Base-by-base conservation (phyloP, 139 green algal genomes). In the Chlorella vulgaris region DNA sequence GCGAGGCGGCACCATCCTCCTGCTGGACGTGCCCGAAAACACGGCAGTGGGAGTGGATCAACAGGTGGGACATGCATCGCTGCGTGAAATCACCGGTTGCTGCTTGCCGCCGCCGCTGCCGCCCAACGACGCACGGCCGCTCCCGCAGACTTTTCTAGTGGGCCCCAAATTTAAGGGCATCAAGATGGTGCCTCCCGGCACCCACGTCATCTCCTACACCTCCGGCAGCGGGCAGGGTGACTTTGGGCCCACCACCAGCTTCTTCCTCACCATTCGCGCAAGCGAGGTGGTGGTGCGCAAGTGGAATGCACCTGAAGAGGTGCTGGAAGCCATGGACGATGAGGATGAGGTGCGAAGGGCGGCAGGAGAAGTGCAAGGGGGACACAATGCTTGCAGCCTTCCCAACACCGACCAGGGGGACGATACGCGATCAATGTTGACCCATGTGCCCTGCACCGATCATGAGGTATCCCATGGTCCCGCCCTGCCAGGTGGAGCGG, bases 161-260 rank as follows among this genome's bases (percentile, higher is more conserved):
- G 95, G 95, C 0, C 89, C 90, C 10, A 88, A 88, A 18, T 98
- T 98, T 83, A 90, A 86, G 31, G 95, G 95, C 39, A 76, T 98
- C 7, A 98, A 98, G 82, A 98, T 98, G 94, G 22, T 98, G 13
- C 94, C 95, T 0, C 94, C 94, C 2, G 95, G 95, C 1, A 33
- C 85, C 0, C 95, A 98, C 76, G 91, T 97, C n/a, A 61, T 97
- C 0, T 92, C 87, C 26, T 95, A 92, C 86, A 88, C 85, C 43
- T 87, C 91, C 19, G 42, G 58, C 24, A 81, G 76, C 22, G 40
- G 74, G 24, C 65, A 65, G 10, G 88, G 75, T 40, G 82, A 86
- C 33, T 86, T 91, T 53, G 86, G 85, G 0, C 90, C 89, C 7
- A 81, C 81, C 35, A 89, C 88, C 40, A 81, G 82, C 33, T 91